These are phyloP conservation scores for Gossypium anomalum DNA, from an alignment of 345 rosid species.

Conservation along the genomic window DNA sequence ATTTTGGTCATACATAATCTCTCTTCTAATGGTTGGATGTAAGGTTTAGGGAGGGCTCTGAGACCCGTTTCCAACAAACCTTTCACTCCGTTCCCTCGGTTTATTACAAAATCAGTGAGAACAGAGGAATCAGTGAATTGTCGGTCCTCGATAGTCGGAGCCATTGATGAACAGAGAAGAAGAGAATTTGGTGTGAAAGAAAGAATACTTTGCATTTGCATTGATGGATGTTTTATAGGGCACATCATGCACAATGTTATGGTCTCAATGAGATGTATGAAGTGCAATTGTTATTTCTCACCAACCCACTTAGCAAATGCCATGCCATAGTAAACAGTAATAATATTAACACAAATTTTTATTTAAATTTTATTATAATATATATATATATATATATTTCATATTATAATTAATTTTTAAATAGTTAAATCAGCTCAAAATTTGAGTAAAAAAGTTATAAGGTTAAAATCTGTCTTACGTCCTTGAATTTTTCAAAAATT, in stretches of 20 bases:
- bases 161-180: neutral
- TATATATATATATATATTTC: no score
- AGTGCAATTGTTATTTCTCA: neutral
- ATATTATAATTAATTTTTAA: no score
- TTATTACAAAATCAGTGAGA: conserved; percentile 22
- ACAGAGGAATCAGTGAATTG: neutral
- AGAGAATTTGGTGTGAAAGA: neutral
- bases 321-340: neutral
- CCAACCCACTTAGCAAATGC: neutral
- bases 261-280: neutral
- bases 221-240: neutral
- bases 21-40: conserved; percentile 24
- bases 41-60: conserved; percentile 24
- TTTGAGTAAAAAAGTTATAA: no score
- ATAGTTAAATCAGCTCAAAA: no score
- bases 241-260: neutral
- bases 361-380: no score
- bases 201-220: neutral
- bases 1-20: conserved; percentile 6
- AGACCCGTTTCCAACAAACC: conserved; percentile 29
- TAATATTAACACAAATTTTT: no score
- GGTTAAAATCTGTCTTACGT: no score
- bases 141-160: neutral
- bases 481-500: no score
- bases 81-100: conserved; percentile 30